Evolutionary conservation across 2,329 filamentous ascomycete species (phyloP), one percentile per base, ranked within the genome.

Genomic region (Xylaria arbuscula): DNA sequence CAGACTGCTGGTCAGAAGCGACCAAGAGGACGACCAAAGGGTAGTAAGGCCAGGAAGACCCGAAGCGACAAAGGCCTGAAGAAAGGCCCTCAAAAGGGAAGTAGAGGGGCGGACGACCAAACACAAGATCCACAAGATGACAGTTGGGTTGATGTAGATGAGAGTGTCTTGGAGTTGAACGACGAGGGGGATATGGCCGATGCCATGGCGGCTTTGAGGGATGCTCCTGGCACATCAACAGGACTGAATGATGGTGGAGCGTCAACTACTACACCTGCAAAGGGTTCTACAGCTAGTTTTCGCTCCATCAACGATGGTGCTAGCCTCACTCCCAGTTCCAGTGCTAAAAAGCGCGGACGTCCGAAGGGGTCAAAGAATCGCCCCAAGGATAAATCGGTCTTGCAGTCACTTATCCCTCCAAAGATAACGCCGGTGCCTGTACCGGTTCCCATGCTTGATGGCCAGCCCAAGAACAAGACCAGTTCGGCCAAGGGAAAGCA

Each of bases 341-440:
- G 70, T 50, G 68, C 74, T 0, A 84, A 80, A 73, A 83, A 79
- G 57, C 79, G 83, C 64, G 83, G 85, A 6, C 80, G 85, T 38
- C 85, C 85, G 0, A 86, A 86, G 67, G 85, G 85, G 0, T 87
- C 85, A 1, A 85, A 83, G 67, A 87, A 86, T 68, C 80, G 83
- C 2, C 79, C 82, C 2, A 85, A 82, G 68, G 79, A 81, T 68
- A 66, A 72, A 56, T 60, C 63, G 72, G 38, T 48, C 22, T 66
- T 64, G 61, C 70, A 22, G 55, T 68, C 74, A 9, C 57, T 71
- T 28, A 66, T 72, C 38, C 76, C 76, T n/a, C 75, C 75, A 22
- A 78, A 76, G 61, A 72, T 78, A 34, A 77, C 76, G 36, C 75
- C 77, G 19, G 74, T 77, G 9, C 73, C 75, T 13, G 73, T 77